phyloP scores from a whole-genome alignment of 345 rosid genomes.

The Clarkia xantiana region DNA sequence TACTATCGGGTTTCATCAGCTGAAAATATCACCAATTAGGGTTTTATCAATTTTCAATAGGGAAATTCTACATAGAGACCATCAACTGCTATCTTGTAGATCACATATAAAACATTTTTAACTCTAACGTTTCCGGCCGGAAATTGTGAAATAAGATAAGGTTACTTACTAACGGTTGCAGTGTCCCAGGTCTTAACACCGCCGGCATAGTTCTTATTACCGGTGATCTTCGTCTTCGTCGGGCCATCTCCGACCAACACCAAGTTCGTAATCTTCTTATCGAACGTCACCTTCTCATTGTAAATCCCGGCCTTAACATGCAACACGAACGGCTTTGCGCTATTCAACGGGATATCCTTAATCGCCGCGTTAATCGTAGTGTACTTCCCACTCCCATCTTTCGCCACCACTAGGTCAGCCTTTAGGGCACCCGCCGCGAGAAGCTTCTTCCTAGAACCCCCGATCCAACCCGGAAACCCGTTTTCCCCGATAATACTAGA shows the following conservation, averaged over 20 bases:
- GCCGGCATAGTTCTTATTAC: conserved; percentile 13
- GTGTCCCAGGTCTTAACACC: conserved; percentile 18
- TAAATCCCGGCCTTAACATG: conserved; percentile 21
- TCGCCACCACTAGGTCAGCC: conserved; percentile 19
- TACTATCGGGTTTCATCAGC: no score
- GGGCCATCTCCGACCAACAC: no score
- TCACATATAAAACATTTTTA: no score
- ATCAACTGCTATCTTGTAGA: no score
- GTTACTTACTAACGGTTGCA: conserved; percentile 25
- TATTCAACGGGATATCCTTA: conserved; percentile 6
- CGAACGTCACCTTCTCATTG: no score
- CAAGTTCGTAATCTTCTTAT: no score
- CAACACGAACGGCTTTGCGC: conserved; percentile 11
- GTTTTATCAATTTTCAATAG: no score
- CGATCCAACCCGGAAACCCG: conserved; percentile 18
- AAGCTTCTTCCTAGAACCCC: conserved; percentile 12
- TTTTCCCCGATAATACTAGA: no score
- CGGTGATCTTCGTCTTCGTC: conserved; percentile 23
- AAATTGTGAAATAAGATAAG: no score
- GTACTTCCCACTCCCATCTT: conserved; percentile 33
- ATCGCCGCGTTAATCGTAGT: conserved; percentile 18
- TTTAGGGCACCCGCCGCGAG: conserved; percentile 7
- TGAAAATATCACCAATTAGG: no score
- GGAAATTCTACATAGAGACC: no score
- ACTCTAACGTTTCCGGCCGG: no score